A percentile compares a stretch with the other conserved stretches of the same genome.
phyloP scores from a whole-genome alignment of 2,329 filamentous ascomycete genomes.

The Helicocarpus griseus region DNA sequence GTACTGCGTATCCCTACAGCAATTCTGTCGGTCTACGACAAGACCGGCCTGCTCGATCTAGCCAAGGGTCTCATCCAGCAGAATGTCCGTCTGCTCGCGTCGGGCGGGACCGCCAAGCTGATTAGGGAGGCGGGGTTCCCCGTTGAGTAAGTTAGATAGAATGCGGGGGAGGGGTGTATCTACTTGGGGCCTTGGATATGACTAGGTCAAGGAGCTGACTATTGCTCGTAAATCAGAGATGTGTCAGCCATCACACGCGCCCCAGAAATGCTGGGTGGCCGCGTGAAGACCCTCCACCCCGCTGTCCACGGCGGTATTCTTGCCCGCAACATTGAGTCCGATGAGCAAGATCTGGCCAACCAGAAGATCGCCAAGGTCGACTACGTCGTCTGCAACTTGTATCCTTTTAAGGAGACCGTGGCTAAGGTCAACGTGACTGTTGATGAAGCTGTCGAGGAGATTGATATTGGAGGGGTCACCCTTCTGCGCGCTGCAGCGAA shows the following conservation, averaged over 20 bases:
- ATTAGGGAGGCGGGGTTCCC: conserved; percentile 92
- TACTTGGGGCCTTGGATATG: background rate
- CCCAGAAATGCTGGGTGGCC: conserved; percentile 89
- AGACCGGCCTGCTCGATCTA: conserved; percentile 87
- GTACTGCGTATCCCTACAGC: conserved; percentile 38
- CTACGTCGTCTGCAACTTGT: conserved; percentile 96
- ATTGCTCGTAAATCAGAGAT: conserved; percentile 50
- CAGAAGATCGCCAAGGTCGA: conserved; percentile 94
- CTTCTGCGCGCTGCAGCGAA: conserved; percentile 93
- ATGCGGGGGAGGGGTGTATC: background rate
- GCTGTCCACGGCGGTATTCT: conserved; percentile 80
- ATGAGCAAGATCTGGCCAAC: conserved; percentile 92
- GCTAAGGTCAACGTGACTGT: conserved; percentile 96
- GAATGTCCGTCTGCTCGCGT: conserved; percentile 86
- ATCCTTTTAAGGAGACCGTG: conserved; percentile 98
- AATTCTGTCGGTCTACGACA: conserved; percentile 97
- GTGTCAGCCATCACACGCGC: conserved; percentile 95
- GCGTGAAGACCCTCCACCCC: conserved; percentile 93
- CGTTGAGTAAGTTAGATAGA: conserved; percentile 61
- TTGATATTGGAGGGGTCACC: conserved; percentile 96
- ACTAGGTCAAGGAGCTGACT: background rate
- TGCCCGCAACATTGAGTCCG: conserved; percentile 83
- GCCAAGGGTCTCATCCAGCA: conserved; percentile 83
- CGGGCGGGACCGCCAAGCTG: conserved; percentile 90
- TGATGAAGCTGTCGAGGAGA: conserved; percentile 93